Evolutionary conservation across 192 early-diverging fungal species (phyloP).

Genomic region (Coemansia sp.): DNA sequence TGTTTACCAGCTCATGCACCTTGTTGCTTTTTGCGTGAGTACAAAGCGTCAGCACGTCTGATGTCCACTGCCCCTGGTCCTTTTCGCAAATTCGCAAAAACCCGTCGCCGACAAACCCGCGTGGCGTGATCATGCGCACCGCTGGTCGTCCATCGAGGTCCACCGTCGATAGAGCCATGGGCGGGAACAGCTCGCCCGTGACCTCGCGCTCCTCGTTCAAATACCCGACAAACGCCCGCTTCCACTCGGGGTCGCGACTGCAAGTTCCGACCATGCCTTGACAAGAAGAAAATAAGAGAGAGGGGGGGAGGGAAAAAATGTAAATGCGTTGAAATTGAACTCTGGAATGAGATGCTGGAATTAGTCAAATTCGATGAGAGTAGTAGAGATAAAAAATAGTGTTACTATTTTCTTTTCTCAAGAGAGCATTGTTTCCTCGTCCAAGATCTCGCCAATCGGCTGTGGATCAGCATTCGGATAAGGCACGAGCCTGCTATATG

Average conservation of each 20-base stretch:
- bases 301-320: too few species aligned
- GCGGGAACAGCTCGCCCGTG: constrained; percentile 28
- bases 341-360: neutral
- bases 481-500: constrained; percentile 17
- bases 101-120: constrained; percentile 51
- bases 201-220: constrained; percentile 25
- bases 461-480: constrained; percentile 48
- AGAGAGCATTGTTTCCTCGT: constrained; percentile 35
- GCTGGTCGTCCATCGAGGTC: constrained; percentile 45
- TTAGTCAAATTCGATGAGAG: too few species aligned
- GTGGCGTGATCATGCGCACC: constrained; percentile 46
- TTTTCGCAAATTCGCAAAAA: constrained; percentile 30
- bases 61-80: constrained; percentile 47
- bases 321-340: neutral
- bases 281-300: too few species aligned
- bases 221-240: constrained; percentile 31
- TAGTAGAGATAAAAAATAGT: too few species aligned
- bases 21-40: constrained; percentile 55
- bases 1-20: constrained; percentile 39
- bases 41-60: constrained; percentile 50
- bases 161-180: constrained; percentile 42
- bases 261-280: constrained; percentile 11
- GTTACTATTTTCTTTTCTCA: too few species aligned
- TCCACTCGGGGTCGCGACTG: constrained; percentile 51
- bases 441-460: constrained; percentile 50